Evolutionary conservation across 164 flowering plant genomes (phyloP), one percentile per base, ranked within the genome.

Genomic region (Amborella trichopoda): DNA sequence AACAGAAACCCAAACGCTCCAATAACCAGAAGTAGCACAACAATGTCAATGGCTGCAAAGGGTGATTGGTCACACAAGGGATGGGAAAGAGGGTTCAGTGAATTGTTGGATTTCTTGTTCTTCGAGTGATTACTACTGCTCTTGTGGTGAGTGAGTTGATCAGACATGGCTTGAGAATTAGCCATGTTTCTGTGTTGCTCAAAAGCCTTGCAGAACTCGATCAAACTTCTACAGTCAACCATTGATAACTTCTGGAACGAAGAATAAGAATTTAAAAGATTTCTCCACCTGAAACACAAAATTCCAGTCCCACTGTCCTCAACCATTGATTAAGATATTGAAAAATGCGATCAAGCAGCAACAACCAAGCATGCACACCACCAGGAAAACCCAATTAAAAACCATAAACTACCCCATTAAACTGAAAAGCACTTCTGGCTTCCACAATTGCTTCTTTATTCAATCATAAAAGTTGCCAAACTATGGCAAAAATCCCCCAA

Each of bases 201-300:
- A 40, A 69, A 75, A 17, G 77, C 73, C 42, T 52, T 62, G 69
- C 77, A 75, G 50, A 75, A 75, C 28, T 75, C 76, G 32, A 75
- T 69, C 67, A 75, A 59, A 49, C 73, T 67, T 16, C 77, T 72
- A 57, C 80, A 75, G 62, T 75, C 80, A 27, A 75, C 72, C 75
- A 72, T 68, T 40, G 76, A 61, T 37, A 59, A 53, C 37, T 40
- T 54, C 70, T 45, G 44, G 13, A 39, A 19, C n/a, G n/a, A n/a
- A n/a, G n/a, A n/a, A n/a, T n/a, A n/a, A n/a, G n/a, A n/a, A n/a
- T n/a, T n/a, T n/a, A n/a, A n/a, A n/a, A n/a, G n/a, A n/a, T n/a
- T n/a, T n/a, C n/a, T n/a, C n/a, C n/a, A n/a, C n/a, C n/a, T n/a
- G n/a, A n/a, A n/a, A n/a, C n/a, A n/a, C n/a, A n/a, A n/a, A n/a